Evolutionary conservation across 768 basidiomycete genomes (phyloP).

Genomic region (Suillus hirtellus): DNA sequence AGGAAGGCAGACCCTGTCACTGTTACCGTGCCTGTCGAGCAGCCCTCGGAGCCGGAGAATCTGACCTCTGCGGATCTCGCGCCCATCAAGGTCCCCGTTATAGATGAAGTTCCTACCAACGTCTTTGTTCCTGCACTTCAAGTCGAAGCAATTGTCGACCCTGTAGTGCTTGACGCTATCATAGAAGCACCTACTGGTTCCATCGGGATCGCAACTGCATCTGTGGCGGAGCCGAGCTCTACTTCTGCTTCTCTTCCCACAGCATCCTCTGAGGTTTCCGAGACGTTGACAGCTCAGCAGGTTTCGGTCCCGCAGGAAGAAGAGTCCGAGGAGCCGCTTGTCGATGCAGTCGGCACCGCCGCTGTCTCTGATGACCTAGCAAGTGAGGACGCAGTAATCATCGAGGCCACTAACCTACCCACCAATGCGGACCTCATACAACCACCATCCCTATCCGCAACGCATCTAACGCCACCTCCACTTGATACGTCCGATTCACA

Average conservation of each 20-base stretch:
- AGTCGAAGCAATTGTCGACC: slow-evolving; percentile 12
- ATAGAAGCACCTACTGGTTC: slow-evolving; percentile 1
- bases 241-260: slow-evolving; percentile 2
- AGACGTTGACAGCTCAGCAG: background rate
- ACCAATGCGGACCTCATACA: background rate
- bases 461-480: background rate
- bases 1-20: background rate
- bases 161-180: background rate
- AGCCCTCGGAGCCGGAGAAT: slow-evolving; percentile 6
- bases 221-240: slow-evolving; percentile 10
- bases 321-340: background rate
- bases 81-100: background rate
- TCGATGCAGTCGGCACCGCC: background rate
- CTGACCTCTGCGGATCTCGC: background rate
- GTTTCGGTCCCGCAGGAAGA: slow-evolving; percentile 2
- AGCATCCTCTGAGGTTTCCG: background rate
- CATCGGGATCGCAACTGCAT: background rate
- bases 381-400: background rate
- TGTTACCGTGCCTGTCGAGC: background rate
- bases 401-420: background rate
- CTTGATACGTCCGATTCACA: background rate
- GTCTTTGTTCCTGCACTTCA: background rate
- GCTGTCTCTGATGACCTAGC: background rate
- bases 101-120: background rate
- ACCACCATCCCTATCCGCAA: background rate